Percentiles rank a stretch among this genome's conserved stretches.
phyloP scores from a whole-genome alignment of 768 basidiomycete genomes.

The Podaxis pistillaris region DNA sequence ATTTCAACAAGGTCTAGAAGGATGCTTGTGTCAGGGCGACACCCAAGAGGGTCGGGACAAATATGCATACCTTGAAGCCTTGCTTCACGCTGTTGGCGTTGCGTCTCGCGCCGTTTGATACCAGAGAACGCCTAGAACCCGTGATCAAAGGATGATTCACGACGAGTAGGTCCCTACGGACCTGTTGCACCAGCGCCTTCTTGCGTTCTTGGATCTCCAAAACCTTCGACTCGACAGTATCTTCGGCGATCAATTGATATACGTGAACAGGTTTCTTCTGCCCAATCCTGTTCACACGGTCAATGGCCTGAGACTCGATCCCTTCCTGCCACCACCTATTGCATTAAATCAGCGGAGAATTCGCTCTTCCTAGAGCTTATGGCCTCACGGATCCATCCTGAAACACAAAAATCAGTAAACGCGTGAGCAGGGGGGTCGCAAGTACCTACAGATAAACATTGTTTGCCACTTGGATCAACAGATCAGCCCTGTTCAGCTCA shows the following conservation, averaged over 20 bases:
- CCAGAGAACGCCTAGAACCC: slow-evolving; percentile 76
- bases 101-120: slow-evolving; percentile 71
- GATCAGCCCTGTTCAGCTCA: not conserved
- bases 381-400: slow-evolving; percentile 81
- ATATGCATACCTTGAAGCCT: slow-evolving; percentile 65
- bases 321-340: slow-evolving; percentile 86
- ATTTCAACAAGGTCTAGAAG: slow-evolving; percentile 55
- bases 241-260: slow-evolving; percentile 86
- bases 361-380: not conserved
- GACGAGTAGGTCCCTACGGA: slow-evolving; percentile 23
- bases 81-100: slow-evolving; percentile 75
- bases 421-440: not conserved
- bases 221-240: slow-evolving; percentile 86
- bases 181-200: slow-evolving; percentile 76
- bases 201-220: slow-evolving; percentile 87
- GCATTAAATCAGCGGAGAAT: not conserved
- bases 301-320: slow-evolving; percentile 83
- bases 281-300: slow-evolving; percentile 81
- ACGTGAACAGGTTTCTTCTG: slow-evolving; percentile 83
- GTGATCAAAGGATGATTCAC: not conserved
- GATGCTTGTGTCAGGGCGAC: not conserved
- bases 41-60: not conserved
- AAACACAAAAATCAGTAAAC: slow-evolving; percentile 12
- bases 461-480: slow-evolving; percentile 56
- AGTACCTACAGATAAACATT: slow-evolving; percentile 73